phyloP scores from a whole-genome alignment of 2,329 filamentous ascomycete species.

The Biscogniauxia marginata region DNA sequence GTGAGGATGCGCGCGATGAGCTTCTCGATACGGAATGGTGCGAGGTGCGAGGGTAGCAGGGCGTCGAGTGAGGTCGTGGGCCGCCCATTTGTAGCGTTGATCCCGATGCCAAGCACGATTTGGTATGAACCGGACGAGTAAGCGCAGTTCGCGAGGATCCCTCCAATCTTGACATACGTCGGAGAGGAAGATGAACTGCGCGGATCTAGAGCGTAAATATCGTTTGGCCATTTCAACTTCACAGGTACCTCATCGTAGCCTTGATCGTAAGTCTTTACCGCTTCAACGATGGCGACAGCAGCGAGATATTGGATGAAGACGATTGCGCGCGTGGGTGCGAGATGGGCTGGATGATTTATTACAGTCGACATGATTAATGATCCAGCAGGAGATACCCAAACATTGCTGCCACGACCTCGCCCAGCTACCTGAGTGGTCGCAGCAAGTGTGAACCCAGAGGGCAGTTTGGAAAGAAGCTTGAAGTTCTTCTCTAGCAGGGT shows the following conservation, averaged over 20 bases:
- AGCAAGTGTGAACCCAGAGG: constrained; percentile 81
- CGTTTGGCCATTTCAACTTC: constrained; percentile 96
- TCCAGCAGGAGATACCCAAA: constrained; percentile 90
- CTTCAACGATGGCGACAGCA: constrained; percentile 81
- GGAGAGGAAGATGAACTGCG: constrained; percentile 42
- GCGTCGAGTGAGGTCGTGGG: constrained; percentile 86
- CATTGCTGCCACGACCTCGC: constrained; percentile 84
- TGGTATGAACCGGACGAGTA: constrained; percentile 78
- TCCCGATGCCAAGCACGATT: constrained; percentile 78
- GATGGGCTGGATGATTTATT: constrained; percentile 75
- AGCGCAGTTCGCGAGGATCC: constrained; percentile 85
- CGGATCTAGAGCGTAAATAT: constrained; percentile 77
- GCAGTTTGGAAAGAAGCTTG: constrained; percentile 70
- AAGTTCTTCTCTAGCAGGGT: constrained; percentile 90
- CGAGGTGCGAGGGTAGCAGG: constrained; percentile 54
- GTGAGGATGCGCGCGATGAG: constrained; percentile 80
- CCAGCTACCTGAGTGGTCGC: constrained; percentile 87
- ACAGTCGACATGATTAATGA: constrained; percentile 85
- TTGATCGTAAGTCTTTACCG: constrained; percentile 74
- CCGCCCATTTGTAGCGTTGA: constrained; percentile 80
- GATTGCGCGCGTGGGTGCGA: constrained; percentile 72
- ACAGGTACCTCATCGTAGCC: constrained; percentile 76
- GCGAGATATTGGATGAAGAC: constrained; percentile 94
- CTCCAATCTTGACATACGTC: constrained; percentile 83
- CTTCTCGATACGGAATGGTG: constrained; percentile 69